Base-by-base conservation (phyloP, 805 yeast genomes). In the Limtongia smithiae region DNA sequence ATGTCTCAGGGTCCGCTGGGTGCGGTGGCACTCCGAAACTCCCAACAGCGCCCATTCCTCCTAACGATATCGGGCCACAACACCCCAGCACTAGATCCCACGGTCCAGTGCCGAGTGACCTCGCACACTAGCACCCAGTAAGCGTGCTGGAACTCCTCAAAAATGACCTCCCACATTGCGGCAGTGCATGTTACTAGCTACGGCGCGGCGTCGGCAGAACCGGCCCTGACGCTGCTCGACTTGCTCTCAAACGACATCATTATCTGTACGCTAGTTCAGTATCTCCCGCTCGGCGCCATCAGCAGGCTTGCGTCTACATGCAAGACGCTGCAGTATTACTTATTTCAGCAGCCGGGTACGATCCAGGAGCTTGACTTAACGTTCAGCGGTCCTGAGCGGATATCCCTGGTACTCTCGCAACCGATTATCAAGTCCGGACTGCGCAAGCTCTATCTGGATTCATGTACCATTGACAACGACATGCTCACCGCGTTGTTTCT, bases 391-490 rank as follows among this genome's bases (percentile, higher is more conserved):
- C 21, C 56, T 4, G 44, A 41, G 12, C 14, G 36, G 14, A 24
- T 50, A 25, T 11, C 39, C n/a, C 31, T 24, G 14, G 66, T 78
- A 79, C 69, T 74, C 69, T 62, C 74, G 64, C 64, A 71, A 71
- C 53, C 71, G 71, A 71, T 79, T 79, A 63, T 80, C 83, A 54
- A 79, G 70, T 64, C 72, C 77, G 53, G 67, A 70, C 64, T 81
- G 85, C 63, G 84, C 83, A 57, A 88, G 39, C 38, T 54, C 31
- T 32, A 34, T 17, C 50, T 54, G 22, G 57, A 54, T 32, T 12
- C 37, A n/a, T 54, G 56, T 35, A 31, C 42, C 17, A 50, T 54
- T 21, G 58, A 51, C 44, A 41, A 54, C 50, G n/a, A 20, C 28
- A 36, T 51, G 15, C 44, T 54, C 31, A 38, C 42, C 11, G 6